These are phyloP conservation scores for Geotrichum histeridarum DNA, from an alignment of 1,139 yeast genomes.

Conservation along the genomic window DNA sequence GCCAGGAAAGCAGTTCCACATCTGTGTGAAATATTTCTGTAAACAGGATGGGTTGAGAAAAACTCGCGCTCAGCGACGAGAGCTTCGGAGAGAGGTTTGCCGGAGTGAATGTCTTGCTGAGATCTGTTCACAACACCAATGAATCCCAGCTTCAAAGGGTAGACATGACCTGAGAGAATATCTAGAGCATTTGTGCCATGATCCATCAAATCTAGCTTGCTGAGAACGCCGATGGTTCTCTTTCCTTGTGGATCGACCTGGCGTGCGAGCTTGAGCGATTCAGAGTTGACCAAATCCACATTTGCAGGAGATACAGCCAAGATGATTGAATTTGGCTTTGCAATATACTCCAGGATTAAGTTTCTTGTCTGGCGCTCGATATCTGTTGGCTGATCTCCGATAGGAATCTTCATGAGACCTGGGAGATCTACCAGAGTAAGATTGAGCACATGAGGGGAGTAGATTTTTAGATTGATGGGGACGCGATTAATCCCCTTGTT, in stretches of 20 bases:
- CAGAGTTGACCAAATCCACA: constrained; percentile 93
- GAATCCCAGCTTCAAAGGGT: constrained; percentile 92
- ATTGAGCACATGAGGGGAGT: constrained; percentile 82
- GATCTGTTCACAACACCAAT: constrained; percentile 95
- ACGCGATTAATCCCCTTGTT: constrained; percentile 90
- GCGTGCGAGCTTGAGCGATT: constrained; percentile 88
- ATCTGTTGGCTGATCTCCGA: constrained; percentile 96
- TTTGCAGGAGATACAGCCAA: constrained; percentile 97
- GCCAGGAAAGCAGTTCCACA: constrained; percentile 92
- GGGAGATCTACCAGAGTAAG: constrained; percentile 92
- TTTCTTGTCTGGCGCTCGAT: constrained; percentile 90
- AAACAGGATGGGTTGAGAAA: constrained; percentile 81
- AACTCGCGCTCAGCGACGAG: constrained; percentile 76
- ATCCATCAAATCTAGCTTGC: constrained; percentile 94
- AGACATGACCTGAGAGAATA: constrained; percentile 86
- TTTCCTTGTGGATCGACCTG: constrained; percentile 96
- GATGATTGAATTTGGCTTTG: constrained; percentile 91
- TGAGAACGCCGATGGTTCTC: constrained; percentile 88
- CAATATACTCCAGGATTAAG: constrained; percentile 82
- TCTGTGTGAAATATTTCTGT: constrained; percentile 73
- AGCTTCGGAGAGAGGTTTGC: constrained; percentile 76
- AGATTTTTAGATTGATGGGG: constrained; percentile 88
- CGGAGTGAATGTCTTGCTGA: constrained; percentile 85
- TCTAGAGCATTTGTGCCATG: constrained; percentile 97
- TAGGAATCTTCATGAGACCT: constrained; percentile 93